phyloP scores from a whole-genome alignment of 2,329 filamentous ascomycete genomes.

The Paecilomyces variotii region DNA sequence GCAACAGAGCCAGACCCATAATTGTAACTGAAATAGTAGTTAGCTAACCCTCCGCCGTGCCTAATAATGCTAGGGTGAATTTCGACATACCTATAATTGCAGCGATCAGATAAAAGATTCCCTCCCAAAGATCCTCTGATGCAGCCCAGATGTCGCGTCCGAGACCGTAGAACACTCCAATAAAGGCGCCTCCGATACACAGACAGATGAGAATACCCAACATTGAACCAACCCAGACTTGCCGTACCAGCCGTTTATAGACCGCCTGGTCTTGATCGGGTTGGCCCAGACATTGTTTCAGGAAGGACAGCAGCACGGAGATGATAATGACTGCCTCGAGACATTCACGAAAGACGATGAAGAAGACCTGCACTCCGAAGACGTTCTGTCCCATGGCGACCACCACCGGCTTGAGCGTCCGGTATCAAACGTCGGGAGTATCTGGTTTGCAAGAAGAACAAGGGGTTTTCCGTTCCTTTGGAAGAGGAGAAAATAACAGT shows the following conservation, averaged over 20 bases:
- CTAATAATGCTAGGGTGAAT: too few relatives aligned
- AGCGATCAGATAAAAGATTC: constrained; percentile 66
- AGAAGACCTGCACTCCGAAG: constrained; percentile 57
- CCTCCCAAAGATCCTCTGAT: constrained; percentile 73
- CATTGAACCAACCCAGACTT: constrained; percentile 62
- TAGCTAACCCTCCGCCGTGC: too few relatives aligned
- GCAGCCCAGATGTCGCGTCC: constrained; percentile 58
- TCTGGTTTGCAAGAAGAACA: background rate
- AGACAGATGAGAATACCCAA: constrained; percentile 58
- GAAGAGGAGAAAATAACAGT: background rate
- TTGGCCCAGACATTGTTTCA: constrained; percentile 68
- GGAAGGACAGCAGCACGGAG: constrained; percentile 75
- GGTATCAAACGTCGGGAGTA: background rate
- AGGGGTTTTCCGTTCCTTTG: background rate
- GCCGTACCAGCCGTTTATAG: constrained; percentile 54
- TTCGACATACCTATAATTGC: constrained; percentile 52
- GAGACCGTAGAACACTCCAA: constrained; percentile 65
- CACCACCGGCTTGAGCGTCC: background rate
- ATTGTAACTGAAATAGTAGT: constrained; percentile 46
- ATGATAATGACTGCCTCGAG: constrained; percentile 79
- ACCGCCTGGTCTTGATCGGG: constrained; percentile 51
- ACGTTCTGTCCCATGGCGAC: background rate
- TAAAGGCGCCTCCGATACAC: constrained; percentile 57
- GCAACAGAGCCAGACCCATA: constrained; percentile 71
- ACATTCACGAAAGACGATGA: constrained; percentile 81